Evolutionary conservation across 345 rosid species (phyloP).

Genomic region (Barbarea vulgaris): DNA sequence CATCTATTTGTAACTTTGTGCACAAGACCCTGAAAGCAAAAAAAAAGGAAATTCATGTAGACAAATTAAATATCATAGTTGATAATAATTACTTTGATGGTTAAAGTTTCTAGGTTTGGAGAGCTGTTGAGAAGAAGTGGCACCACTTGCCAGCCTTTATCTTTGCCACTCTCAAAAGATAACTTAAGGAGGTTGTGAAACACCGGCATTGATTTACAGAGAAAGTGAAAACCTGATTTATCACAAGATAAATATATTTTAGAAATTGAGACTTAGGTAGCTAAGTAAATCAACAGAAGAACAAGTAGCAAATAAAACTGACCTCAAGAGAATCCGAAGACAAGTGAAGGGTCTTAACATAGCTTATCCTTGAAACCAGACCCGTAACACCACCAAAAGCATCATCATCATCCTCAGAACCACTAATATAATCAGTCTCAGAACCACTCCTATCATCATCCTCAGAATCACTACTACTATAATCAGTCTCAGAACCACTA

Average conservation of each 20-base stretch:
- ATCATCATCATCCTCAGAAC: background rate
- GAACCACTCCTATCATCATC: too few species aligned
- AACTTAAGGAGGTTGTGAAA: slow-evolving; percentile 21
- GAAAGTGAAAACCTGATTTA: too few species aligned
- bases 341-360: slow-evolving; percentile 15
- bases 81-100: slow-evolving; percentile 20
- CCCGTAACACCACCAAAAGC: slow-evolving; percentile 1
- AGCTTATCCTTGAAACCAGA: slow-evolving; percentile 22
- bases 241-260: background rate
- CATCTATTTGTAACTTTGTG: too few species aligned
- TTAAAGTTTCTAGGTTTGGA: slow-evolving; percentile 28
- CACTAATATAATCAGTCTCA: too few species aligned
- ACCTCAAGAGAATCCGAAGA: slow-evolving; percentile 32
- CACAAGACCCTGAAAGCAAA: too few species aligned
- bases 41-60: too few species aligned
- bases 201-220: slow-evolving; percentile 19
- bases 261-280: background rate
- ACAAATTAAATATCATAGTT: too few species aligned
- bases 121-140: slow-evolving; percentile 30
- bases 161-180: slow-evolving; percentile 30
- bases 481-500: too few species aligned
- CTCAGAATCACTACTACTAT: too few species aligned
- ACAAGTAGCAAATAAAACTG: background rate
- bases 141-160: slow-evolving; percentile 30
- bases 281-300: too few species aligned